Conservation (phyloP, 2,329 filamentous ascomycete genomes). For the Calonectria leucothoes region DNA sequence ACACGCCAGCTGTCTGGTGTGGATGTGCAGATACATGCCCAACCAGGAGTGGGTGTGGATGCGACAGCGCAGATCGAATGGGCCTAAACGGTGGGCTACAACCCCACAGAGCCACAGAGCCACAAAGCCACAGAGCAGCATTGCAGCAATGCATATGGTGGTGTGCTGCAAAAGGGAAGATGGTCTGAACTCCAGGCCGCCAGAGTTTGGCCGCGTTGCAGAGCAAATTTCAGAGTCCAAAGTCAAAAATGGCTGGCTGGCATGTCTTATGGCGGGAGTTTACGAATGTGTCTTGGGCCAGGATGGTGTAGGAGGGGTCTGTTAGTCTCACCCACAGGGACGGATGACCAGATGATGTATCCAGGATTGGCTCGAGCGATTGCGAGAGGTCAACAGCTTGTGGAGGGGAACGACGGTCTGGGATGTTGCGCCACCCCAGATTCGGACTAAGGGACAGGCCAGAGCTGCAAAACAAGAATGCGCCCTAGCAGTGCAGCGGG, state of each 20-base stretch:
- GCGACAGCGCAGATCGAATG: constrained; percentile 7
- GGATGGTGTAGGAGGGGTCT: constrained; percentile 5
- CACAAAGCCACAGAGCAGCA: no score
- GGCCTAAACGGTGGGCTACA: neutral
- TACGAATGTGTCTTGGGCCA: neutral
- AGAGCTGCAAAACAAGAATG: neutral
- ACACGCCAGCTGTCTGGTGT: constrained; percentile 1
- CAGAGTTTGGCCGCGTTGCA: constrained; percentile 10
- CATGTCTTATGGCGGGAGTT: constrained; percentile 1
- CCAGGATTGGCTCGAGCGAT: constrained; percentile 8
- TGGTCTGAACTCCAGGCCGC: neutral
- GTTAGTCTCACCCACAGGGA: constrained; percentile 10
- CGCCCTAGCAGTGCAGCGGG: neutral
- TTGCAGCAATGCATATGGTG: neutral
- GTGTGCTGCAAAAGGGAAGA: constrained; percentile 7
- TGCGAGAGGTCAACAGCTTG: neutral
- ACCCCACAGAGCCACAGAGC: neutral
- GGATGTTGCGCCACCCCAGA: constrained; percentile 21
- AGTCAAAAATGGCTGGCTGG: constrained; percentile 13
- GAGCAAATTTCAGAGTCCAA: neutral
- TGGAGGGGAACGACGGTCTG: constrained; percentile 6
- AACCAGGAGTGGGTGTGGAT: neutral
- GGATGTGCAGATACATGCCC: constrained; percentile 3
- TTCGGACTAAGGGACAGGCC: neutral
- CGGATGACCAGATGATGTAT: constrained; percentile 20